Base-by-base conservation (phyloP, 495 filamentous ascomycete genomes). In the Xylaria curta region DNA sequence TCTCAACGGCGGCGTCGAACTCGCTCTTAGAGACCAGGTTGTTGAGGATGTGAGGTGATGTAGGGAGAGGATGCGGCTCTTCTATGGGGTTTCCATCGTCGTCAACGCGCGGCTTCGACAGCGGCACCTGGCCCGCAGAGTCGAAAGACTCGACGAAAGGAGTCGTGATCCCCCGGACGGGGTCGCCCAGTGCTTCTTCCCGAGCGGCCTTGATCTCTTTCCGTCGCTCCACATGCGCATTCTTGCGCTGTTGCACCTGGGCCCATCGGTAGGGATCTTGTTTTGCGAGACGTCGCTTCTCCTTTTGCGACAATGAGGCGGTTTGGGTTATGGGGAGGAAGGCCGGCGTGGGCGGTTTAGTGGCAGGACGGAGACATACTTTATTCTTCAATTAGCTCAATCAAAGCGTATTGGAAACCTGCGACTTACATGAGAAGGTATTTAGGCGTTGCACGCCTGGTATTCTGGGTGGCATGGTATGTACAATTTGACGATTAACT, bases 121-220 rank as follows among this genome's bases (percentile, higher is more conserved):
- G 53, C 28, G 74, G 60, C 7, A 67, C 74, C 69, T 86, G 85
- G 42, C 85, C 85, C 49, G 78, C 87, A 4, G 87, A 87, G 77
- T 93, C 91, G 79, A 99, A 90, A 54, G 92, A 92, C 82, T 92
- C 86, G 78, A 97, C 82, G 80, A 97, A 99, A 46, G 93, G 87
- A 15, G 97, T 98, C 8, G 86, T 78, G 49, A 89, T 81, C 74
- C 94, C 95, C 66, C 89, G 86, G 74, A 98, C 87, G 0, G 95
- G 93, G 81, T 97, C 89, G 36, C 94, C 94, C 62, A 89, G 75
- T 38, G 84, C 85, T 31, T 81, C 85, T 40, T 88, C 83, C 68
- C 92, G 89, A 73, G 90, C 81, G 63, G 86, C 77, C 44, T 88
- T 79, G 68, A 98, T 88, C 54, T 86, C 88, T 69, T 87, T 85